These are phyloP conservation scores for Globisporangium barbulae DNA, from an alignment of 352 stramenopile genomes.

Conservation along the genomic window DNA sequence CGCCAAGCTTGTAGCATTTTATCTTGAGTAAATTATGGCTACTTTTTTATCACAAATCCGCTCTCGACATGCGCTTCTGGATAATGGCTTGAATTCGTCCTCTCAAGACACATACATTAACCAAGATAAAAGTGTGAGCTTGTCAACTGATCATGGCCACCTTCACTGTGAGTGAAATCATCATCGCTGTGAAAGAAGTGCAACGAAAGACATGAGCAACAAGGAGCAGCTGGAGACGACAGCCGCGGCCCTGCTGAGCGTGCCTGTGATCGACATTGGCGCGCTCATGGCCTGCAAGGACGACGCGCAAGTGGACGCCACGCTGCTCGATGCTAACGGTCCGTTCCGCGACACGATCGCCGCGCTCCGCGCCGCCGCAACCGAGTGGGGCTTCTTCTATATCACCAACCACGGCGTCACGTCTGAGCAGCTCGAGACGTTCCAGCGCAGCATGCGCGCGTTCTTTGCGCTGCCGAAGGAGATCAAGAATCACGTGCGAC, in stretches of 20 bases:
- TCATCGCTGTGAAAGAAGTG: too few relatives aligned
- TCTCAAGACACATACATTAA: too few relatives aligned
- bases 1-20: too few relatives aligned
- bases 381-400: constrained; percentile 93
- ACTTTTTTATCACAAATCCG: too few relatives aligned
- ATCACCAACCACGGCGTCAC: constrained; percentile 80
- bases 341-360: constrained; percentile 35
- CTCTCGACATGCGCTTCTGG: too few relatives aligned
- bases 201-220: too few relatives aligned
- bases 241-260: not conserved
- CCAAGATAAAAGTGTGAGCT: too few relatives aligned
- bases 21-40: too few relatives aligned
- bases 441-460: constrained; percentile 54
- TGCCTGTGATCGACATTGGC: constrained; percentile 50
- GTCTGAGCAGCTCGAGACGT: constrained; percentile 48
- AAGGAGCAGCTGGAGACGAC: too few relatives aligned
- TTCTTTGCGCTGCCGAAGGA: constrained; percentile 86
- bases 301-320: constrained; percentile 31
- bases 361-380: constrained; percentile 48
- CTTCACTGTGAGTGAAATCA: too few relatives aligned
- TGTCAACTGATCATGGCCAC: too few relatives aligned
- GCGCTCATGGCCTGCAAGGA: constrained; percentile 35
- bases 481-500: constrained; percentile 56
- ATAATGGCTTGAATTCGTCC: too few relatives aligned
- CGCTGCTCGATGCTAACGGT: constrained; percentile 16